phyloP scores from a whole-genome alignment of 106 monocot genomes.

The Phalaenopsis aphrodite region DNA sequence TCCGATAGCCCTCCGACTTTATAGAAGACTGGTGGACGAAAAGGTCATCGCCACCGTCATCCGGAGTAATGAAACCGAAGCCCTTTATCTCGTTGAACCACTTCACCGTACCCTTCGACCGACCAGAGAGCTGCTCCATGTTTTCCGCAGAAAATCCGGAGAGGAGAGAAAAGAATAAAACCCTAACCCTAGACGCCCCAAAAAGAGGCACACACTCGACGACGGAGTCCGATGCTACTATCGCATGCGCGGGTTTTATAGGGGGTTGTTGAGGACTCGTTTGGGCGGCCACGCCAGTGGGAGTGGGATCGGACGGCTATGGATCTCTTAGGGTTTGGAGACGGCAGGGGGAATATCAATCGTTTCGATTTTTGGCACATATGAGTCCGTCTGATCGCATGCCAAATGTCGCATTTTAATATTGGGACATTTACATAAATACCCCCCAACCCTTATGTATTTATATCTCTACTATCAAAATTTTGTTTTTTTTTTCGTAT shows the following conservation, averaged over 20 bases:
- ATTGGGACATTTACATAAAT: too few species aligned
- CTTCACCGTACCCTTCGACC: slow-evolving; percentile 1
- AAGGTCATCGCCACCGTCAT: slow-evolving; percentile 2
- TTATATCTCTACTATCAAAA: too few species aligned
- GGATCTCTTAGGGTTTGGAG: not conserved
- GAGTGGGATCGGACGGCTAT: not conserved
- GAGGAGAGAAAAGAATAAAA: not conserved
- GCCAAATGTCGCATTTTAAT: too few species aligned
- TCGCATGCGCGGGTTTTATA: not conserved
- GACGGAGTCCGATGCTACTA: not conserved
- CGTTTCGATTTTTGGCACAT: too few species aligned
- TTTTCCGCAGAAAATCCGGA: not conserved
- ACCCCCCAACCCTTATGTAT: too few species aligned
- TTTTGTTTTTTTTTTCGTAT: too few species aligned
- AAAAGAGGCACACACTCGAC: not conserved
- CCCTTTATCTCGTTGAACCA: slow-evolving; percentile 7
- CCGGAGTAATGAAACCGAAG: slow-evolving; percentile 8
- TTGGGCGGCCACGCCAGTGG: not conserved
- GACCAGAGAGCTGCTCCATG: not conserved
- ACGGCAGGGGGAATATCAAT: too few species aligned
- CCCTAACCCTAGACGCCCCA: slow-evolving; percentile 1
- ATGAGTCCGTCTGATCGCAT: too few species aligned
- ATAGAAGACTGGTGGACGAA: slow-evolving; percentile 10
- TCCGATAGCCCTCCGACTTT: slow-evolving; percentile 1
- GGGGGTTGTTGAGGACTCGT: not conserved